These are phyloP conservation scores for Elaeis oleifera DNA, from an alignment of 202 grass and related monocot genomes.

Conservation along the genomic window DNA sequence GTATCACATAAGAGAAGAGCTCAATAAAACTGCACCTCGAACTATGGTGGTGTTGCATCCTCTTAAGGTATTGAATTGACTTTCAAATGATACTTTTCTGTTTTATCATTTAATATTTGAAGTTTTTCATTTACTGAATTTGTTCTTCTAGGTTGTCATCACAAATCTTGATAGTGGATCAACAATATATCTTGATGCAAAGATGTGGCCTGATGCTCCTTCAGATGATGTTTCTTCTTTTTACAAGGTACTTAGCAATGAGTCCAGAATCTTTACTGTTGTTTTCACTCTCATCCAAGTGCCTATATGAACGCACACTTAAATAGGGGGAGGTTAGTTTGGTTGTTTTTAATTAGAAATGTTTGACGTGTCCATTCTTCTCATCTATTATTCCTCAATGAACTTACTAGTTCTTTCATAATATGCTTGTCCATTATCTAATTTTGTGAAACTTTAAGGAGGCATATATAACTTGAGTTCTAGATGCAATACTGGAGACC, in stretches of 20 bases:
- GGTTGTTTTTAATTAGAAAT: too few species aligned
- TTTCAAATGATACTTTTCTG: too few species aligned
- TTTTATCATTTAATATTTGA: neutral
- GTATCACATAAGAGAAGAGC: constrained; percentile 89
- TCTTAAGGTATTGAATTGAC: constrained; percentile 50
- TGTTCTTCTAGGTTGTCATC: constrained; percentile 58
- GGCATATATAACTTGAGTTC: too few species aligned
- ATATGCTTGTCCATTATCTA: too few species aligned
- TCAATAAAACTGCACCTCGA: constrained; percentile 71
- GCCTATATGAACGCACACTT: too few species aligned
- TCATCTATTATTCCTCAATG: too few species aligned
- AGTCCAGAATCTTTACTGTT: constrained; percentile 7
- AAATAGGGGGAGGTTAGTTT: too few species aligned
- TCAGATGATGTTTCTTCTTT: constrained; percentile 54
- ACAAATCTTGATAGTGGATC: constrained; percentile 75
- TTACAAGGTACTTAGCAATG: constrained; percentile 53
- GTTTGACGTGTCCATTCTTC: too few species aligned
- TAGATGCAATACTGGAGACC: too few species aligned
- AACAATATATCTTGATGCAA: constrained; percentile 69
- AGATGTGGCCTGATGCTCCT: constrained; percentile 88
- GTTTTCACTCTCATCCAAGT: neutral
- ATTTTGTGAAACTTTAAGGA: too few species aligned
- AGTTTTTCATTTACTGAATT: too few species aligned
- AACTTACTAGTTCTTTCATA: too few species aligned
- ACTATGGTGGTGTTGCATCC: constrained; percentile 78